Evolutionary conservation across 2,329 filamentous ascomycete genomes (phyloP).

Genomic region (Pezicula radicicola): DNA sequence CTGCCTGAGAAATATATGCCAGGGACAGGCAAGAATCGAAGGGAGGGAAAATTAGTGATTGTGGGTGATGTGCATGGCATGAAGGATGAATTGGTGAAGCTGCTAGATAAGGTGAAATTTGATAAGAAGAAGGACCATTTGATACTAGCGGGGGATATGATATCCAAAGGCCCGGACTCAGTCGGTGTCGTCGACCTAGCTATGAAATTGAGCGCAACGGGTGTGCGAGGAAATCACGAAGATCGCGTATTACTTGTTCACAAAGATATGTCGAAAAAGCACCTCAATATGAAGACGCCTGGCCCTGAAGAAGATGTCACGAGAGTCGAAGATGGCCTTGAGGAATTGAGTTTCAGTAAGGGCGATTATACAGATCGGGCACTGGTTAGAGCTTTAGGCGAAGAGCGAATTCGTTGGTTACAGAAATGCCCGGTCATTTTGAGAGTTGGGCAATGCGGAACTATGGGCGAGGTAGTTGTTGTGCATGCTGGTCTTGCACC

Average conservation of each 20-base stretch:
- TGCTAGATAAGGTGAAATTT: slow-evolving; percentile 68
- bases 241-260: slow-evolving; percentile 75
- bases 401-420: slow-evolving; percentile 66
- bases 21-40: slow-evolving; percentile 28
- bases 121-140: slow-evolving; percentile 65
- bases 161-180: slow-evolving; percentile 86
- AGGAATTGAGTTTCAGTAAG: slow-evolving; percentile 22
- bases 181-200: slow-evolving; percentile 73
- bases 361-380: slow-evolving; percentile 26
- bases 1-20: slow-evolving; percentile 24
- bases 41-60: slow-evolving; percentile 65
- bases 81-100: slow-evolving; percentile 57
- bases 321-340: slow-evolving; percentile 17
- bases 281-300: slow-evolving; percentile 25
- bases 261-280: slow-evolving; percentile 30
- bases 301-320: slow-evolving; percentile 25
- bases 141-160: slow-evolving; percentile 73
- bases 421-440: slow-evolving; percentile 74
- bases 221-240: slow-evolving; percentile 90
- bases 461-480: slow-evolving; percentile 63
- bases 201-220: slow-evolving; percentile 70
- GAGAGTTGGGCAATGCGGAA: slow-evolving; percentile 59
- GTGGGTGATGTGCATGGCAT: slow-evolving; percentile 95
- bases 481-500: slow-evolving; percentile 88
- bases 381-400: slow-evolving; percentile 21